Base-by-base conservation (phyloP, 2,329 filamentous ascomycete species). In the Phyllosticta citrichinensis region DNA sequence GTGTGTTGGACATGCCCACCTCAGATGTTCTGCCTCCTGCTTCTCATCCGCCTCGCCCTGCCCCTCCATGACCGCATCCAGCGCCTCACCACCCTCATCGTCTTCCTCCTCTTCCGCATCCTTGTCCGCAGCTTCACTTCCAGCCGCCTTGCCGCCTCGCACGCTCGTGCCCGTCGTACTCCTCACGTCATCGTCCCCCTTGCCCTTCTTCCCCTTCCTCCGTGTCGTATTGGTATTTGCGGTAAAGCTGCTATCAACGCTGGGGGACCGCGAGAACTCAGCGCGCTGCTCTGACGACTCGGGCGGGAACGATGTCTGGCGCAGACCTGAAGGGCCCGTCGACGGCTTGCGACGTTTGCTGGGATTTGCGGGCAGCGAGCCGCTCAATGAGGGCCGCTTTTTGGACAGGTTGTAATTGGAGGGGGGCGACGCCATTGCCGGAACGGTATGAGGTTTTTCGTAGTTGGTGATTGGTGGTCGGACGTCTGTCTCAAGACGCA, bases 241-340 rank as follows among this genome's bases (percentile, higher is more conserved):
- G 33, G 84, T 85, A 64, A 84, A 69, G 55, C 52, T 58, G 24
- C 71, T 73, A 52, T 88, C 86, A 57, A 85, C 77, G 1, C 84
- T 88, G 0, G 87, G 87, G 0, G 86, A 89, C 17, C 87, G 82
- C 19, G 79, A 79, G 65, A 74, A 78, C 51, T 80, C 81, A 22
- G 78, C 74, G n/a, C 70, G 73, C 20, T 73, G 71, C 20, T 68
- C 59, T 73, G 63, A 63, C 73, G 74, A 77, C 62, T 85, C 86
- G 25, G 88, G 88, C 0, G 88, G 87, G 69, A 91, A 94, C 0
- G 88, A 91, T 4, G 90, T 92, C 69, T 91, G 88, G 50, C 89
- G 87, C 1, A 94, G 82, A 65, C 90, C 87, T 0, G 82, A 78
- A 1, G 83, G 82, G 9, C 80, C 74, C 3, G 85, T 81, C 12